These are phyloP conservation scores for Aphanoascus verrucosus DNA, from an alignment of 2,329 filamentous ascomycete species.

Conservation along the genomic window DNA sequence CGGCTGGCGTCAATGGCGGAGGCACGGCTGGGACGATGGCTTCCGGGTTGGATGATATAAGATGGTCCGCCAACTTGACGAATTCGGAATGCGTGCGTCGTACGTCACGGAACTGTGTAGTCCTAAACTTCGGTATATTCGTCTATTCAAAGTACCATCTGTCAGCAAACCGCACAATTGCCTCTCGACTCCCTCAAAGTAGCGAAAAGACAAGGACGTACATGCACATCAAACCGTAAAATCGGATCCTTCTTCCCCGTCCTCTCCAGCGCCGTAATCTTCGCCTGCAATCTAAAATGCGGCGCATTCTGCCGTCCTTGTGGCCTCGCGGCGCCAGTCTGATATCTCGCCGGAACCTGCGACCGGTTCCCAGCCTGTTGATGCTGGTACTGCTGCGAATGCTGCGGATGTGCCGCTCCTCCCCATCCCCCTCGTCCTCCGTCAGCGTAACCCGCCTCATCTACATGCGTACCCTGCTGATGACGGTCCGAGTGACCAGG, in stretches of 20 bases:
- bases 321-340: constrained; percentile 31
- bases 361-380: constrained; percentile 27
- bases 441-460: constrained; percentile 31
- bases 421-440: constrained; percentile 24
- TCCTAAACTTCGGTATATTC: constrained; percentile 95
- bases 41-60: constrained; percentile 96
- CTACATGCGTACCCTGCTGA: constrained; percentile 33
- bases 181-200: background rate
- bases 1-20: constrained; percentile 85
- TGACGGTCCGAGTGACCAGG: constrained; percentile 36
- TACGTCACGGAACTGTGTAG: constrained; percentile 95
- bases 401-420: constrained; percentile 15
- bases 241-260: constrained; percentile 94
- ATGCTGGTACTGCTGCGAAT: constrained; percentile 17
- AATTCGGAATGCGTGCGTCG: constrained; percentile 93
- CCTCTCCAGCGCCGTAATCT: constrained; percentile 85
- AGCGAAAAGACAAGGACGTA: constrained; percentile 39
- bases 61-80: constrained; percentile 85
- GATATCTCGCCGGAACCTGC: constrained; percentile 40
- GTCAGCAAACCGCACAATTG: constrained; percentile 5
- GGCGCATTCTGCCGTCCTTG: constrained; percentile 44
- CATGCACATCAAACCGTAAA: constrained; percentile 89
- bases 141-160: constrained; percentile 50
- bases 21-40: constrained; percentile 88
- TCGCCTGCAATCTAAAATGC: constrained; percentile 78